Evolutionary conservation across 2,329 filamentous ascomycete genomes (phyloP), one percentile per base, ranked within the genome.

Genomic region (Aspergillus neotritici): DNA sequence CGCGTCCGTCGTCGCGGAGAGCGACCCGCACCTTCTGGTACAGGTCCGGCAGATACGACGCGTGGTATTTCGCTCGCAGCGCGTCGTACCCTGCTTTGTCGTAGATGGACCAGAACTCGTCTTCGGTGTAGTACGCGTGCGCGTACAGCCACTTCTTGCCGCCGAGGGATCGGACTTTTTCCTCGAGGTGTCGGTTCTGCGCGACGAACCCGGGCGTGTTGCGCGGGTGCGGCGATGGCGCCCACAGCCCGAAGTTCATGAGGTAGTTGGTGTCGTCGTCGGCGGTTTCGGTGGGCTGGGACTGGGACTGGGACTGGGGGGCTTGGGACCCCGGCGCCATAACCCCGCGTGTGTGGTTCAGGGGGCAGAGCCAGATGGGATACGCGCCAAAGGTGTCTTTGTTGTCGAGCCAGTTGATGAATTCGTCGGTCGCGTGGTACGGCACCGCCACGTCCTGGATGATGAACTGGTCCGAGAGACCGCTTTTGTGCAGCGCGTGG

Each of bases 121-220:
- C 57, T 46, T 85, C 77, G n/a, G 77, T 75, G 63, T 93, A 93
- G 68, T 89, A 94, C 0, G 86, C 84, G 57, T 91, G 85, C 3
- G 87, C 87, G 64, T 94, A 94, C 10, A 94, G 71, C 84, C 87
- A 93, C 70, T 94, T 94, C 71, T 85, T 79, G 2, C 87, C 88
- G 36, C 82, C 82, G 1, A 93, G 75, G 51, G 80, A 74, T 37
- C 72, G 71, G 4, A 90, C 77, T 58, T 84, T 84, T 14, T 71
- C 67, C 68, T 94, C 88, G 14, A 94, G 73, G 34, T 74, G 74
- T 28, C 83, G 77, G 65, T 94, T 94, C 53, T 79, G 78, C 31
- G 66, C 61, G 2, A 90, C 72, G 56, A 90, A 90, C n/a, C 16
- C 31, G 1, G 66, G 63, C 5, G 30, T 68, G 67, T 41, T 66